Evolutionary conservation across 805 yeast species (phyloP).

Genomic region (Saccharomycopsis sp.): DNA sequence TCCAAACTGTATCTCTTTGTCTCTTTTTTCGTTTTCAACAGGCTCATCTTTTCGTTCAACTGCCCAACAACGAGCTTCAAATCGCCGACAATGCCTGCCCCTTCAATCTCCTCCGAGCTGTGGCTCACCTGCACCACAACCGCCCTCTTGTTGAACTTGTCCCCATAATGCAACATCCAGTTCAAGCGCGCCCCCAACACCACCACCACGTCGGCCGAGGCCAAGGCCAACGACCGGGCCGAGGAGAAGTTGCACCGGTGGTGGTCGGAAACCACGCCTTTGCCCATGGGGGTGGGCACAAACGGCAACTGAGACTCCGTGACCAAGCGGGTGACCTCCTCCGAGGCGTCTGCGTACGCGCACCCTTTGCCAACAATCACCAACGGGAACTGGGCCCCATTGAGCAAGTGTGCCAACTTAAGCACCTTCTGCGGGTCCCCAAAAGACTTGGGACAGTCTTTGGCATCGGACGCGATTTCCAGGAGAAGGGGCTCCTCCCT

Average conservation of each 20-base stretch:
- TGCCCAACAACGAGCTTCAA: constrained; percentile 22
- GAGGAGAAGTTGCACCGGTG: constrained; percentile 44
- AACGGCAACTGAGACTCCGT: constrained; percentile 40
- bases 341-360: constrained; percentile 37
- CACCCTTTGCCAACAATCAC: constrained; percentile 63
- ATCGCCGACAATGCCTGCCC: constrained; percentile 37
- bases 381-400: constrained; percentile 38
- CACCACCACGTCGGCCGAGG: constrained; percentile 47
- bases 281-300: constrained; percentile 73
- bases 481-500: no score
- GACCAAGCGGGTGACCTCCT: constrained; percentile 34
- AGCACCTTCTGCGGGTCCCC: constrained; percentile 32
- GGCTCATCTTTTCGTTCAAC: constrained; percentile 3
- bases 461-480: constrained; percentile 20
- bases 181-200: constrained; percentile 60
- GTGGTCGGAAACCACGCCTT: constrained; percentile 54
- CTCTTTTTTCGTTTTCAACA: constrained; percentile 17
- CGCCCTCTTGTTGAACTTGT: constrained; percentile 37
- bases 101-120: constrained; percentile 5
- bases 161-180: constrained; percentile 68
- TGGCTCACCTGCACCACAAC: constrained; percentile 45
- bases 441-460: constrained; percentile 24
- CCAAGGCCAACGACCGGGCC: constrained; percentile 53
- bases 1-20: no score
- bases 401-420: constrained; percentile 30